These are phyloP conservation scores for Camellia japonica DNA, from an alignment of 148 eudicot species.

Conservation along the genomic window DNA sequence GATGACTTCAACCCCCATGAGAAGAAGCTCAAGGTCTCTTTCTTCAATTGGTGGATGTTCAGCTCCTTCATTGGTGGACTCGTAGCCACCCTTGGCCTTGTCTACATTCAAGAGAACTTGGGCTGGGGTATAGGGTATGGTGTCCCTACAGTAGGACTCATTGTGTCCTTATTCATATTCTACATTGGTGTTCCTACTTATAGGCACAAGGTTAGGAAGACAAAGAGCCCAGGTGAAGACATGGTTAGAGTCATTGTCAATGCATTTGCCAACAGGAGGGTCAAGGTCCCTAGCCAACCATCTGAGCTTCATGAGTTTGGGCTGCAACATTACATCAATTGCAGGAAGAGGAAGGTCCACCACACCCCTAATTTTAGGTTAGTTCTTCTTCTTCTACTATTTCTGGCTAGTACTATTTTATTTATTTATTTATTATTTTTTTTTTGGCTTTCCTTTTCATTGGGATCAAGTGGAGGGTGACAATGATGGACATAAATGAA, in stretches of 20 bases:
- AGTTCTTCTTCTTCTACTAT: slow-evolving; percentile 11
- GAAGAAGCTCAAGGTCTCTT: slow-evolving; percentile 70
- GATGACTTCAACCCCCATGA: slow-evolving; percentile 64
- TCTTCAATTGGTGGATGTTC: slow-evolving; percentile 99
- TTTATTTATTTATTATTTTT: no score
- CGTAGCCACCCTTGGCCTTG: slow-evolving; percentile 66
- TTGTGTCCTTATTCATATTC: slow-evolving; percentile 60
- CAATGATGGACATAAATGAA: no score
- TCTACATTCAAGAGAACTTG: slow-evolving; percentile 83
- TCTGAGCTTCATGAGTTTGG: slow-evolving; percentile 48
- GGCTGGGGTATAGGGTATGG: slow-evolving; percentile 94
- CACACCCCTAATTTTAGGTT: slow-evolving; percentile 57
- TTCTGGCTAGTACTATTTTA: not conserved
- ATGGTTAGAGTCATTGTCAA: slow-evolving; percentile 38
- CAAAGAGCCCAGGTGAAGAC: slow-evolving; percentile 55
- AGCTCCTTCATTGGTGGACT: slow-evolving; percentile 71
- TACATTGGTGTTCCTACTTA: slow-evolving; percentile 68
- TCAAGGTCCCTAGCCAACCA: slow-evolving; percentile 25
- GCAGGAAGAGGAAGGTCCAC: slow-evolving; percentile 35
- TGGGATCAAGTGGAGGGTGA: no score
- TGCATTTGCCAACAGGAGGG: slow-evolving; percentile 49
- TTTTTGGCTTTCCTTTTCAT: not conserved
- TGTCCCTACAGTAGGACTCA: slow-evolving; percentile 67
- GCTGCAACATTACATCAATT: slow-evolving; percentile 22
- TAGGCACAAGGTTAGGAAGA: slow-evolving; percentile 60